phyloP scores from a whole-genome alignment of 768 basidiomycete species.

The Coprinellus aureogranulatus region DNA sequence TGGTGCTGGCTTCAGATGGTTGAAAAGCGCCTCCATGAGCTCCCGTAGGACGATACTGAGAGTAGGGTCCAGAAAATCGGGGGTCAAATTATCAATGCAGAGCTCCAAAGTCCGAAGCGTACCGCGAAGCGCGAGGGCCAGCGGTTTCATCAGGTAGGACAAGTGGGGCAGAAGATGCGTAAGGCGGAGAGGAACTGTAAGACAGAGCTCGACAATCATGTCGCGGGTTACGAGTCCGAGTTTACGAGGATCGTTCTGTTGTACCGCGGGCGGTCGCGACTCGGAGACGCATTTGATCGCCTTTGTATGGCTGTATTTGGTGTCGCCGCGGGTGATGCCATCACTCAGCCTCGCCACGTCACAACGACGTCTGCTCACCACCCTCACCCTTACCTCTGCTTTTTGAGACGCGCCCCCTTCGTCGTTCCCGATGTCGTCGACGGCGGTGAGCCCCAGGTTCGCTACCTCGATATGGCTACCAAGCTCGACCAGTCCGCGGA shows the following conservation, averaged over 20 bases:
- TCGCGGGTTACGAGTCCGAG: too few species aligned
- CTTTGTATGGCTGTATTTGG: too few species aligned
- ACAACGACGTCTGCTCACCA: too few species aligned
- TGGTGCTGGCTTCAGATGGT: constrained; percentile 86
- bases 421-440: constrained; percentile 83
- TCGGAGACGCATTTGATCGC: too few species aligned
- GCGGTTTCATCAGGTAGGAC: constrained; percentile 92
- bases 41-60: constrained; percentile 89
- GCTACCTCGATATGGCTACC: constrained; percentile 99
- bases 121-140: constrained; percentile 87
- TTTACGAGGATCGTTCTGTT: too few species aligned
- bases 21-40: constrained; percentile 91
- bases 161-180: constrained; percentile 96
- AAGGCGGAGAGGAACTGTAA: constrained; percentile 92
- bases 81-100: constrained; percentile 98
- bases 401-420: constrained; percentile 99
- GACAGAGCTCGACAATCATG: constrained; percentile 93
- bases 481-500: constrained; percentile 99
- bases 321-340: too few species aligned
- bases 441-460: constrained; percentile 70
- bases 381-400: constrained; percentile 99
- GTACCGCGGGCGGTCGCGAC: too few species aligned
- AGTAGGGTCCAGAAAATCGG: constrained; percentile 96
- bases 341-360: too few species aligned
- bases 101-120: constrained; percentile 90